phyloP scores from a whole-genome alignment of 345 rosid genomes.

The Brassica juncea region DNA sequence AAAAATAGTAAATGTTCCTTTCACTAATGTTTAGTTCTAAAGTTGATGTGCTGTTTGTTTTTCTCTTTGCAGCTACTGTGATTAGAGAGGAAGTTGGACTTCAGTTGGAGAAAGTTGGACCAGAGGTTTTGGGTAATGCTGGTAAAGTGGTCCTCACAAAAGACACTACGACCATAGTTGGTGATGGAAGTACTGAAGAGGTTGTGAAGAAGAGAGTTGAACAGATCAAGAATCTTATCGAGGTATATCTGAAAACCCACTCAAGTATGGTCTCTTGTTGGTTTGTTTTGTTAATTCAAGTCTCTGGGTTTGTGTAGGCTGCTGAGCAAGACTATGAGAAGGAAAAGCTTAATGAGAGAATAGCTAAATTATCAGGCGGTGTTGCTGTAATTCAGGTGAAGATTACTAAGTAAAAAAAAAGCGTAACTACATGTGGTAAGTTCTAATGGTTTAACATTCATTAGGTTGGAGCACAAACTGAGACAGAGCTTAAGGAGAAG shows the following conservation, averaged over 20 bases:
- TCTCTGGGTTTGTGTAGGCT: conserved; percentile 43
- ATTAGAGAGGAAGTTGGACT: conserved; percentile 94
- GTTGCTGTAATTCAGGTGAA: conserved; percentile 73
- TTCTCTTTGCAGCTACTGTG: conserved; percentile 50
- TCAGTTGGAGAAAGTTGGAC: conserved; percentile 77
- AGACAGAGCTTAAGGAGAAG: conserved; percentile 90
- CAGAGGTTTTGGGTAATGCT: conserved; percentile 85
- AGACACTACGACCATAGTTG: conserved; percentile 84
- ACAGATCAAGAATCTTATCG: conserved; percentile 83
- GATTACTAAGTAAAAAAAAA: conserved; percentile 14
- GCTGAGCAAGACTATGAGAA: conserved; percentile 92
- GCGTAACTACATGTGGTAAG: background rate
- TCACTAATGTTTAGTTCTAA: background rate
- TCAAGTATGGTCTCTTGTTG: background rate
- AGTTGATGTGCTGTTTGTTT: background rate
- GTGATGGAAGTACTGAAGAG: conserved; percentile 95
- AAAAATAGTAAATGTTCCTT: conserved; percentile 2
- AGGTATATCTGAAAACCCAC: conserved; percentile 38
- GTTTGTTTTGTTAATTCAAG: background rate
- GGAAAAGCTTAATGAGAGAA: conserved; percentile 93
- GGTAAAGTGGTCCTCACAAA: conserved; percentile 92
- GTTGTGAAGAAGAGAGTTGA: conserved; percentile 86
- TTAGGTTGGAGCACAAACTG: conserved; percentile 79
- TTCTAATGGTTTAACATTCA: background rate
- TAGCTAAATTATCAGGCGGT: conserved; percentile 80